phyloP scores from a whole-genome alignment of 345 rosid species.

The Heritiera fomes region DNA sequence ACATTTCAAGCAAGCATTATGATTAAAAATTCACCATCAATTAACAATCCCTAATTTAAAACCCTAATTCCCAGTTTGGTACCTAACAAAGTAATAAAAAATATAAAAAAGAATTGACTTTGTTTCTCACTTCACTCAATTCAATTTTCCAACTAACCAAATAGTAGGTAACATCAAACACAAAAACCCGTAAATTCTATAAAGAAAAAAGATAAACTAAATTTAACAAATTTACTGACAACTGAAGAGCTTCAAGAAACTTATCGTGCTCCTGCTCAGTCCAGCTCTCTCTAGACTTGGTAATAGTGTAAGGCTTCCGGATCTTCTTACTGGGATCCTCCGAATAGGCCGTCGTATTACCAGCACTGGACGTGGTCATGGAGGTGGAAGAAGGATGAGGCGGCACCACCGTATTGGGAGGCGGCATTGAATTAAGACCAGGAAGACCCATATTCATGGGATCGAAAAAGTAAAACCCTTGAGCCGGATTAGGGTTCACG shows the following conservation, averaged over 20 bases:
- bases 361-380: constrained; percentile 18
- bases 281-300: constrained; percentile 98
- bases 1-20: background rate
- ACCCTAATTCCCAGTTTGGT: background rate
- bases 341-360: constrained; percentile 30
- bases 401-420: constrained; percentile 17
- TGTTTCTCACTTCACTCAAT: background rate
- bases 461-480: constrained; percentile 59
- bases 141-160: constrained; percentile 4
- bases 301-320: constrained; percentile 89
- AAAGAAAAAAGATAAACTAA: background rate
- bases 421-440: constrained; percentile 40
- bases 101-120: background rate
- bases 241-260: constrained; percentile 91
- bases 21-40: background rate
- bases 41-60: background rate
- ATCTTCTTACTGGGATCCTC: constrained; percentile 74
- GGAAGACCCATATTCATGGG: constrained; percentile 53
- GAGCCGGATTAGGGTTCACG: constrained; percentile 56
- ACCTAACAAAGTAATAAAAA: background rate
- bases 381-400: constrained; percentile 17
- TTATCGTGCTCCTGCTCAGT: constrained; percentile 92
- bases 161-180: background rate
- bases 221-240: constrained; percentile 52
- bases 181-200: background rate